A percentile compares a stretch with the other conserved stretches of the same genome.
Evolutionary conservation across 495 filamentous ascomycete genomes (phyloP).

Genomic region (Aspergillus diversus): DNA sequence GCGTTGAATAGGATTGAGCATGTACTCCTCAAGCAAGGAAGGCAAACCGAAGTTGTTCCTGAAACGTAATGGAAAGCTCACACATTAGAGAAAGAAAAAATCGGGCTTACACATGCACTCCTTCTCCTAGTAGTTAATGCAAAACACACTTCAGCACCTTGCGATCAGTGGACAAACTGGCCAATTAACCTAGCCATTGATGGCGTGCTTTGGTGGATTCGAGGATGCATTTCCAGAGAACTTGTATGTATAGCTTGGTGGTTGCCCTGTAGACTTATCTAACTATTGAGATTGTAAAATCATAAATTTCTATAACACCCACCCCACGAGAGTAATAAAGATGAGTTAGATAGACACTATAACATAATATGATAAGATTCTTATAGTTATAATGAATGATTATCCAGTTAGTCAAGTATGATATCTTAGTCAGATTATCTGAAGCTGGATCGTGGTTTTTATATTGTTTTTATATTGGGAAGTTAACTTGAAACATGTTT

Average conservation of each 20-base stretch:
- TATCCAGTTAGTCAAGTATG: too few relatives aligned
- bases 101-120: background rate
- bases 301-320: background rate
- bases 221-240: background rate
- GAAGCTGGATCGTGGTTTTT: too few relatives aligned
- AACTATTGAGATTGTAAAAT: background rate
- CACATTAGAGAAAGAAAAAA: too few relatives aligned
- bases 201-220: conserved; percentile 11
- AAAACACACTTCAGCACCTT: background rate
- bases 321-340: background rate
- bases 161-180: background rate
- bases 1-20: too few relatives aligned
- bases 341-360: background rate
- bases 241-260: background rate
- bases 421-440: too few relatives aligned
- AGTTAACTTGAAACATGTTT: too few relatives aligned
- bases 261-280: background rate
- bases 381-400: background rate
- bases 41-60: too few relatives aligned
- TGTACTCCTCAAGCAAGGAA: too few relatives aligned
- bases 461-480: too few relatives aligned
- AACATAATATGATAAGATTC: background rate
- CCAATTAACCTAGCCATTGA: conserved; percentile 10
- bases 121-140: background rate
- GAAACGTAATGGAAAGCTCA: too few relatives aligned